Evolutionary conservation across 768 basidiomycete genomes (phyloP).

Genomic region (Termitomyces bulborhizus): DNA sequence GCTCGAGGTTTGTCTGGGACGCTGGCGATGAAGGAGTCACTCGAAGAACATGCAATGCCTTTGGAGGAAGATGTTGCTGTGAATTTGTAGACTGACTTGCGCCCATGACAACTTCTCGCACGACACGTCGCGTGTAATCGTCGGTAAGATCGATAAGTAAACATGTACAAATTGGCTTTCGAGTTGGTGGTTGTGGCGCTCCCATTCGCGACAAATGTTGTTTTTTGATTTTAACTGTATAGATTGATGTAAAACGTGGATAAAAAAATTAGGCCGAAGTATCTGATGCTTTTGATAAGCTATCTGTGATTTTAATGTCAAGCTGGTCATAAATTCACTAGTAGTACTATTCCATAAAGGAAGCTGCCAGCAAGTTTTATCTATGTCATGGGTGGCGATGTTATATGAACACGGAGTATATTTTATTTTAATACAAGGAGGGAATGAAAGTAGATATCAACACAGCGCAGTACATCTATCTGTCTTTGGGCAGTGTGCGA

Average conservation of each 20-base stretch:
- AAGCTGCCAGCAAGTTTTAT: no score
- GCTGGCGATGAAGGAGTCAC: slow-evolving; percentile 90
- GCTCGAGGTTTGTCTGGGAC: slow-evolving; percentile 75
- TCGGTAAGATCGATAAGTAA: slow-evolving; percentile 2
- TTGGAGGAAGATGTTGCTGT: slow-evolving; percentile 43
- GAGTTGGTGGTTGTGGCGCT: background rate
- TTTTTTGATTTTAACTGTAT: background rate
- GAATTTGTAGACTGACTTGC: slow-evolving; percentile 61
- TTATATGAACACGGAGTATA: background rate
- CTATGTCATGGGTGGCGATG: no score
- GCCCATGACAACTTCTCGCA: slow-evolving; percentile 41
- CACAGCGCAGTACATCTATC: no score
- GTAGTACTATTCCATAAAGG: no score
- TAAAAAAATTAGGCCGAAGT: no score
- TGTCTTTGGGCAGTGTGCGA: no score
- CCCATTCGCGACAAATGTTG: background rate
- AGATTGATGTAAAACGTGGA: background rate
- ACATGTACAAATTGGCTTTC: slow-evolving; percentile 4
- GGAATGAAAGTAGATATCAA: no score
- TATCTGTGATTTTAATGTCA: background rate
- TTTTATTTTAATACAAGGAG: background rate
- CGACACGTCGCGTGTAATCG: background rate
- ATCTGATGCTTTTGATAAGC: no score
- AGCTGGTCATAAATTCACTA: background rate
- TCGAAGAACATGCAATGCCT: slow-evolving; percentile 80